These are phyloP conservation scores for Fusarium hostae DNA, from an alignment of 2,329 filamentous ascomycete genomes.

Conservation along the genomic window DNA sequence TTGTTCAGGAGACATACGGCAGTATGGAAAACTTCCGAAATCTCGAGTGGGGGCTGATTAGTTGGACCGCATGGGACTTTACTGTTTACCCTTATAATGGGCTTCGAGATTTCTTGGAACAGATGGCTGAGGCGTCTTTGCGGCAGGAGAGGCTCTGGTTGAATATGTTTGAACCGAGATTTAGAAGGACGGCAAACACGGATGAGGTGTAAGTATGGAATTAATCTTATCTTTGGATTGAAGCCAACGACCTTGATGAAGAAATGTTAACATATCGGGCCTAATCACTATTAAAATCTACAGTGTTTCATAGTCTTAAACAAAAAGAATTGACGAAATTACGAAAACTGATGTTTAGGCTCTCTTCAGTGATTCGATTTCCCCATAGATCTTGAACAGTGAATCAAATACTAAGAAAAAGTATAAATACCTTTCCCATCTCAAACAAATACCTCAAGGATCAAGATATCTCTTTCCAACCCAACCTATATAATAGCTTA, in stretches of 20 bases:
- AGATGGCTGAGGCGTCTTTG: background rate
- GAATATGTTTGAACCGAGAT: conserved; percentile 9
- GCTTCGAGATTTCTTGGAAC: background rate
- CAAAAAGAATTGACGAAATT: no score
- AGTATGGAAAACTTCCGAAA: background rate
- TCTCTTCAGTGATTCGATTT: no score
- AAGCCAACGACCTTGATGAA: no score
- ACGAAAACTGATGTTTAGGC: no score
- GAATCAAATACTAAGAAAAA: background rate
- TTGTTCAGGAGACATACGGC: conserved; percentile 7
- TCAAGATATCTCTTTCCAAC: no score
- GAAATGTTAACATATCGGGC: no score
- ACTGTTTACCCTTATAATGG: background rate
- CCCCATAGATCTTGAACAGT: background rate
- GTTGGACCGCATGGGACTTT: conserved; percentile 8
- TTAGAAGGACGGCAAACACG: background rate
- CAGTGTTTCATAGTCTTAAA: no score
- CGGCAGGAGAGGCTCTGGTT: background rate
- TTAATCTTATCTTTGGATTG: background rate
- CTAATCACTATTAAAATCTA: no score
- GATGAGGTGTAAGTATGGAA: background rate
- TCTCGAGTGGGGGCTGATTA: background rate
- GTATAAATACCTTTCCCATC: background rate
- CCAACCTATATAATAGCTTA: rapidly evolving
- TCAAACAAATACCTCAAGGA: background rate